phyloP scores from a whole-genome alignment of 192 early-diverging fungal species.

The Cetraspora pellucida region DNA sequence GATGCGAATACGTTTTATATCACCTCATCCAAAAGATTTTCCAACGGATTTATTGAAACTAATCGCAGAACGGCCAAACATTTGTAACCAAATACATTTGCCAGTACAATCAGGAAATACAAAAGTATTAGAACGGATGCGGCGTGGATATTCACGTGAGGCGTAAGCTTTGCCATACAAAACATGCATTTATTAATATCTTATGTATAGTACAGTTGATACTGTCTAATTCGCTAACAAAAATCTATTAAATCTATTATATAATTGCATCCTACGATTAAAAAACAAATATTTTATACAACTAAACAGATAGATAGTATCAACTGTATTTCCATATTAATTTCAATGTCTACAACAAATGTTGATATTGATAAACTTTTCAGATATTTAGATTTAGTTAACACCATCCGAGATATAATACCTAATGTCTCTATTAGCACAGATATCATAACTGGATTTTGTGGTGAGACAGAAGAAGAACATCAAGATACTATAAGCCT shows the following conservation, averaged over 20 bases:
- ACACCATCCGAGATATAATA: conserved; percentile 65
- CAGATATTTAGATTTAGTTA: conserved; percentile 58
- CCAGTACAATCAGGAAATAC: conserved; percentile 75
- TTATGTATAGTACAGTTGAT: background rate
- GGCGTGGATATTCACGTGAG: conserved; percentile 73
- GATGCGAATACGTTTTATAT: conserved; percentile 79
- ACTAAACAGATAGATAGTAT: no score
- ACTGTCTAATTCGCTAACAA: no score
- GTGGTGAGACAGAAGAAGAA: conserved; percentile 75
- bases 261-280: no score
- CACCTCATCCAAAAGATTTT: conserved; percentile 82
- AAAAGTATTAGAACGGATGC: conserved; percentile 68
- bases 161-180: conserved; percentile 49
- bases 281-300: no score
- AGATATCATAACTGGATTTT: conserved; percentile 77
- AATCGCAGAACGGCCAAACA: conserved; percentile 67
- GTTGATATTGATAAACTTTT: background rate
- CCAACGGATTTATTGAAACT: conserved; percentile 70
- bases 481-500: conserved; percentile 67
- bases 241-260: no score
- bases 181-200: background rate
- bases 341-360: no score
- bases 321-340: no score
- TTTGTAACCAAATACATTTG: conserved; percentile 74
- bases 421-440: conserved; percentile 75